Evolutionary conservation across 768 basidiomycete genomes (phyloP).

Genomic region (Multifurca ochricompacta): DNA sequence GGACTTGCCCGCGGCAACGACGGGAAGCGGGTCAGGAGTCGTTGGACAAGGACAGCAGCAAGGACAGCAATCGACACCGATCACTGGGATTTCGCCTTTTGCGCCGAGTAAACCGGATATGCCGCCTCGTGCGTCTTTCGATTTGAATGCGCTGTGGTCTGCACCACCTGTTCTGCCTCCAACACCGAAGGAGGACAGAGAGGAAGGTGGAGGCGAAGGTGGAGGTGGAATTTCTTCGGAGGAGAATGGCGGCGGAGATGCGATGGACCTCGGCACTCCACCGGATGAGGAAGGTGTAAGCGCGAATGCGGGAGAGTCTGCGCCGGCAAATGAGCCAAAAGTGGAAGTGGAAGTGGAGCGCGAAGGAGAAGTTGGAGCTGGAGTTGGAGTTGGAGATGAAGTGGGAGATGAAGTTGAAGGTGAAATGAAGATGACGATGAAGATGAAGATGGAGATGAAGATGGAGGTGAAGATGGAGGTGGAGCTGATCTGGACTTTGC

Average conservation of each 20-base stretch:
- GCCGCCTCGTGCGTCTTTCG: conserved; percentile 49
- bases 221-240: conserved; percentile 42
- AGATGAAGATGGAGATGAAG: not conserved
- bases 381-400: not conserved
- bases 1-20: not conserved
- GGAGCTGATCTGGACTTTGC: conserved; percentile 60
- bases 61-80: conserved; percentile 18
- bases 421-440: too few relatives aligned
- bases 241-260: not conserved
- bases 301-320: not conserved
- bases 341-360: conserved; percentile 32
- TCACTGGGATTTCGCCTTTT: conserved; percentile 30
- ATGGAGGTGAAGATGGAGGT: conserved; percentile 45
- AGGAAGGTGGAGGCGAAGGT: conserved; percentile 63
- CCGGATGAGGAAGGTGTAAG: not conserved
- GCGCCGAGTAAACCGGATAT: conserved; percentile 36
- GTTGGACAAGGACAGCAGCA: not conserved
- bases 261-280: conserved; percentile 5
- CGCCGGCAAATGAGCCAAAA: not conserved
- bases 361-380: conserved; percentile 27
- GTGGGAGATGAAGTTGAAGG: conserved; percentile 31
- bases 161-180: conserved; percentile 26
- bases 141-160: conserved; percentile 71
- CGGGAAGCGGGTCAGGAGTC: conserved; percentile 19
- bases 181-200: conserved; percentile 10